Base-by-base conservation (phyloP, 2,329 filamentous ascomycete species). In the Cercospora sp. region DNA sequence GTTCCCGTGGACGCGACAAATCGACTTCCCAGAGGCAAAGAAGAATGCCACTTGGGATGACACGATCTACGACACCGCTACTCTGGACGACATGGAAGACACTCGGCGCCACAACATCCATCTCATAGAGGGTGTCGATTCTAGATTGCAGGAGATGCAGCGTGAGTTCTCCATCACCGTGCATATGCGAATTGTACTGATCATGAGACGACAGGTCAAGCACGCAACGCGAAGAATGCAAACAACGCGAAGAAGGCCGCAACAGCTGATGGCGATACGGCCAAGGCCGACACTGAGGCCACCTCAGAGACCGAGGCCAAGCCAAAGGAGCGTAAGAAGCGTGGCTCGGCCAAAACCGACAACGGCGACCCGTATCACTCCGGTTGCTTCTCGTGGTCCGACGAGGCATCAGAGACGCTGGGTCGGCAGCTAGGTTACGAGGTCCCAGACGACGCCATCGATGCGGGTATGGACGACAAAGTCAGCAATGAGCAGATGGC, bases 1-100 rank as follows among this genome's bases (percentile, higher is more conserved):
- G 34, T 77, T 77, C 63, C 77, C 78, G 1, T 79, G 78, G 78
- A 74, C 77, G 7, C 71, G 77, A 28, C 43, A 71, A 21, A 60
- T 78, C 10, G 70, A 78, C 66, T 78, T 77, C 65, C 57, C 58
- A 21, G 66, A 69, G 37, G 74, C 70, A 13, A 73, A 73, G 59
- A 65, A 65, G 26, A 69, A 73, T 18, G 71, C 74, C 21, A 64
- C 28, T 8, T 79, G 77, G 77, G 75, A 79, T 61, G 70, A 73
- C 28, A 70, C 64, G 8, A 70, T 74, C 32, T 79, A 78, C 71
- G 73, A 77, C 32, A 49, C 60, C 8, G 67, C 67, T 3, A 73
- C 71, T 37, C 67, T 79, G 16, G 57, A 66, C 8, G 70, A 67
- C 6, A 76, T 79, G 76, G 69, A 69, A 7, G 63, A 40, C 5